Conservation (phyloP, 83 land plant genomes). For the Picea abies region DNA sequence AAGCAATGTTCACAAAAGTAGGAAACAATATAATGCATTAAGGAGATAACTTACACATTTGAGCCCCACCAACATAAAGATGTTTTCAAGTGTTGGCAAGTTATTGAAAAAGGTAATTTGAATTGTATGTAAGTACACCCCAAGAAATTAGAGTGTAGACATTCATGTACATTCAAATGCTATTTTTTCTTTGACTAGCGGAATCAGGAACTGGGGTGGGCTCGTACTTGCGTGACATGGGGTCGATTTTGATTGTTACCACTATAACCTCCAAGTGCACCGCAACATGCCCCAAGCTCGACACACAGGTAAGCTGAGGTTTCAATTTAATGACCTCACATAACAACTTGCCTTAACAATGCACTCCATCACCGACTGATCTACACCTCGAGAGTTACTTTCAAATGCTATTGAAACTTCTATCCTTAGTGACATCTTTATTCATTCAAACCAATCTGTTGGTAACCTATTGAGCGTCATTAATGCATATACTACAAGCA, state of each 20-base stretch:
- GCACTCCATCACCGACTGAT: too few relatives aligned
- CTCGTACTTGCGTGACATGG: too few relatives aligned
- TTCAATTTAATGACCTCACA: too few relatives aligned
- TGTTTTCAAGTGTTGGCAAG: slow-evolving; percentile 2
- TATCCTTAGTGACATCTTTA: slow-evolving; percentile 7
- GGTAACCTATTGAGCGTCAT: slow-evolving; percentile 34
- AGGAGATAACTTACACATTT: not conserved
- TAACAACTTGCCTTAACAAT: too few relatives aligned
- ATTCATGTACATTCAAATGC: slow-evolving; percentile 3
- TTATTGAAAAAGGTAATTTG: not conserved
- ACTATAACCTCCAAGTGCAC: too few relatives aligned
- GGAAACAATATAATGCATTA: not conserved
- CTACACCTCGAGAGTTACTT: too few relatives aligned
- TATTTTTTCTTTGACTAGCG: not conserved
- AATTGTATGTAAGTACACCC: not conserved
- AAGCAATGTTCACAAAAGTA: not conserved
- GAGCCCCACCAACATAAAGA: not conserved
- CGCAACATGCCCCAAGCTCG: too few relatives aligned
- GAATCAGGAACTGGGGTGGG: too few relatives aligned
- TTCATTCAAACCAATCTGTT: slow-evolving; percentile 18
- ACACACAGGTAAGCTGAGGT: too few relatives aligned
- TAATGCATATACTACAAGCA: slow-evolving; percentile 28
- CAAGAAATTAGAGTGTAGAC: not conserved
- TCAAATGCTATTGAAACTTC: too few relatives aligned
- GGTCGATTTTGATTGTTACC: too few relatives aligned